phyloP scores from a whole-genome alignment of 805 yeast genomes.

The Wickerhamiella siamensis region DNA sequence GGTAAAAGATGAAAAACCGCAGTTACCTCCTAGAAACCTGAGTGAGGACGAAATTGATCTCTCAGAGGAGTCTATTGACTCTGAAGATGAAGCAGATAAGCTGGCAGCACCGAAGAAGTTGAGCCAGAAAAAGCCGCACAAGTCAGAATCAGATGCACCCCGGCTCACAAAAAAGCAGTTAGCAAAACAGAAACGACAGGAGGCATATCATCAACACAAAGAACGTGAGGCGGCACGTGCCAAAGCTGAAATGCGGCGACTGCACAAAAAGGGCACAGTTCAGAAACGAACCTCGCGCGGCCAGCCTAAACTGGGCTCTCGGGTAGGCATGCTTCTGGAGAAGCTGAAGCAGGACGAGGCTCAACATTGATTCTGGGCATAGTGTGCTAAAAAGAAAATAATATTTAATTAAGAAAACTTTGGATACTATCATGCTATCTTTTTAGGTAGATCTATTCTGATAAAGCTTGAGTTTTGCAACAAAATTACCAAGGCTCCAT shows the following conservation, averaged over 20 bases:
- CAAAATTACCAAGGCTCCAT: no score
- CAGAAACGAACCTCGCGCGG: slow-evolving; percentile 53
- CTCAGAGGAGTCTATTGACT: not conserved
- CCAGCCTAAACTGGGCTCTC: slow-evolving; percentile 85
- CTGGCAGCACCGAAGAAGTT: slow-evolving; percentile 8
- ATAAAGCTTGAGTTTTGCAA: no score
- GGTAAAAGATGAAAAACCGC: slow-evolving; percentile 54
- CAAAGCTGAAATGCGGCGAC: slow-evolving; percentile 29
- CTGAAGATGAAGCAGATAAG: slow-evolving; percentile 8
- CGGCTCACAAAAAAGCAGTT: slow-evolving; percentile 25
- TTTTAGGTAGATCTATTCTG: no score
- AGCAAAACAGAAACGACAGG: slow-evolving; percentile 32
- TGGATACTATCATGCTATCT: no score
- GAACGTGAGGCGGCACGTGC: slow-evolving; percentile 31
- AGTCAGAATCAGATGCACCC: slow-evolving; percentile 9
- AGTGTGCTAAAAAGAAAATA: no score
- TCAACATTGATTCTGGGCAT: no score
- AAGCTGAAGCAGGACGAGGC: slow-evolving; percentile 48
- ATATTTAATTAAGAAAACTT: no score
- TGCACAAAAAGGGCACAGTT: slow-evolving; percentile 32
- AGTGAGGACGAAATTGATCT: slow-evolving; percentile 3
- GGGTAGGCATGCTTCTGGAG: slow-evolving; percentile 62
- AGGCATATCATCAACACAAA: slow-evolving; percentile 27
- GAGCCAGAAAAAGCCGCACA: slow-evolving; percentile 13
- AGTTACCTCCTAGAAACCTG: slow-evolving; percentile 31